Evolutionary conservation across 2,329 filamentous ascomycete genomes (phyloP).

Genomic region (Paecilomyces fulvus): DNA sequence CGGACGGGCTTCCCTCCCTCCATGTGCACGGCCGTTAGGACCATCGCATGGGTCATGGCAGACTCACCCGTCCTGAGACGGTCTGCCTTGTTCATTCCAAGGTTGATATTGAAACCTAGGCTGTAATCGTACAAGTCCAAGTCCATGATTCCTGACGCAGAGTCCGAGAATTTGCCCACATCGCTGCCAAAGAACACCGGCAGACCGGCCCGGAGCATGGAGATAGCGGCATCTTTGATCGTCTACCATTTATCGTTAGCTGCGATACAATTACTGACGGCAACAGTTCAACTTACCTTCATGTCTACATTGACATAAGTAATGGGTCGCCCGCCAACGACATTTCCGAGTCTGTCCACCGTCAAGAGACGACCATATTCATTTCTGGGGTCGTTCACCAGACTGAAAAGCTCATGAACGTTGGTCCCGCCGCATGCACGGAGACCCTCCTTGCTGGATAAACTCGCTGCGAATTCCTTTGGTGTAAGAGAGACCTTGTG

Average conservation of each 20-base stretch:
- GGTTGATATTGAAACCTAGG: constrained; percentile 69
- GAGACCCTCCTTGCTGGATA: constrained; percentile 51
- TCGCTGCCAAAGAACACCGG: constrained; percentile 87
- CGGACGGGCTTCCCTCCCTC: constrained; percentile 59
- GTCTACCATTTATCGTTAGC: constrained; percentile 21
- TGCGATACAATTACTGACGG: not conserved
- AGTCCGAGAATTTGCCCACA: constrained; percentile 73
- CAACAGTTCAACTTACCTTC: constrained; percentile 21
- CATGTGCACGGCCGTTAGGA: constrained; percentile 76
- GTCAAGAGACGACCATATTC: constrained; percentile 63
- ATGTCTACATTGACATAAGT: constrained; percentile 80
- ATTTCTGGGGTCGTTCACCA: constrained; percentile 81
- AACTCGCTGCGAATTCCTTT: constrained; percentile 60
- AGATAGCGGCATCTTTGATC: constrained; percentile 65
- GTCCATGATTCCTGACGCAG: constrained; percentile 67
- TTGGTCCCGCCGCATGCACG: constrained; percentile 51
- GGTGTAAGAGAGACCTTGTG: constrained; percentile 59
- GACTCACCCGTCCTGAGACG: constrained; percentile 66
- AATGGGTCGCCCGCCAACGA: constrained; percentile 66
- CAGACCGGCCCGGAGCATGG: constrained; percentile 67
- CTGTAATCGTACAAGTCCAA: constrained; percentile 67
- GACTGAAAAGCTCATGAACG: constrained; percentile 63
- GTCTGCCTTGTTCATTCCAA: constrained; percentile 68
- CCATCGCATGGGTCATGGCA: constrained; percentile 89
- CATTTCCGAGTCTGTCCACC: constrained; percentile 70